Percentiles rank a stretch among this genome's conserved stretches.
These are phyloP conservation scores for Simplicillium aogashimaense DNA, from an alignment of 2,329 filamentous ascomycete genomes.

Conservation along the genomic window DNA sequence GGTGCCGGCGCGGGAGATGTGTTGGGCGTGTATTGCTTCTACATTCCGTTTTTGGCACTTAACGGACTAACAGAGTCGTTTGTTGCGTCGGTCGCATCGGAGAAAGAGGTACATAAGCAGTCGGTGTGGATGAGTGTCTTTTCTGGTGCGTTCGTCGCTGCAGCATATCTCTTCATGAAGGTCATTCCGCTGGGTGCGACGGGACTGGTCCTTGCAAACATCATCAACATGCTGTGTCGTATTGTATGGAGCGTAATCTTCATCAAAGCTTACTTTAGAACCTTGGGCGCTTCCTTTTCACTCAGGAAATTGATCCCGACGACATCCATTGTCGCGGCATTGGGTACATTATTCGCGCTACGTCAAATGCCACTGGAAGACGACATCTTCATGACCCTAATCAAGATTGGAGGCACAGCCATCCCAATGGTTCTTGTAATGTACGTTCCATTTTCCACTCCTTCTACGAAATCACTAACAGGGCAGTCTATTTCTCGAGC, in stretches of 20 bases:
- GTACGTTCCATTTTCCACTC: slow-evolving; percentile 38
- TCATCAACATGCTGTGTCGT: slow-evolving; percentile 78
- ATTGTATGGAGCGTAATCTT: slow-evolving; percentile 74
- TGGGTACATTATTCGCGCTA: slow-evolving; percentile 17
- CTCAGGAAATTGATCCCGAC: slow-evolving; percentile 17
- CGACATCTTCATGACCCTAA: slow-evolving; percentile 20
- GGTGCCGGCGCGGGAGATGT: slow-evolving; percentile 62
- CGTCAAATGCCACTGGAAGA: slow-evolving; percentile 14
- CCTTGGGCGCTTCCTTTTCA: slow-evolving; percentile 24
- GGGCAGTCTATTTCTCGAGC: slow-evolving; percentile 42
- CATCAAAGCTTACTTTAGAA: slow-evolving; percentile 53
- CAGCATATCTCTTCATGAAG: slow-evolving; percentile 67
- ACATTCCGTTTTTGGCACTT: slow-evolving; percentile 82
- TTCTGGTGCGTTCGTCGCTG: slow-evolving; percentile 62
- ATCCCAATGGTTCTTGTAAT: slow-evolving; percentile 43
- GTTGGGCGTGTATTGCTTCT: slow-evolving; percentile 77
- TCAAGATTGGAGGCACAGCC: slow-evolving; percentile 39
- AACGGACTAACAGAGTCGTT: slow-evolving; percentile 93
- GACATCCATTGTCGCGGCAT: slow-evolving; percentile 14
- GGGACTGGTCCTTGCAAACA: slow-evolving; percentile 79
- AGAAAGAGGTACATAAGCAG: slow-evolving; percentile 65
- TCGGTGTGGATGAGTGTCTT: slow-evolving; percentile 78
- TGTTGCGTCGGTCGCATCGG: slow-evolving; percentile 74
- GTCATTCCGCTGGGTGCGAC: slow-evolving; percentile 60
- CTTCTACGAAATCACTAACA: slow-evolving; percentile 2